Percentiles rank a stretch among this genome's conserved stretches.
phyloP scores from a whole-genome alignment of 805 yeast species.

The Wickerhamomyces mucosus region DNA sequence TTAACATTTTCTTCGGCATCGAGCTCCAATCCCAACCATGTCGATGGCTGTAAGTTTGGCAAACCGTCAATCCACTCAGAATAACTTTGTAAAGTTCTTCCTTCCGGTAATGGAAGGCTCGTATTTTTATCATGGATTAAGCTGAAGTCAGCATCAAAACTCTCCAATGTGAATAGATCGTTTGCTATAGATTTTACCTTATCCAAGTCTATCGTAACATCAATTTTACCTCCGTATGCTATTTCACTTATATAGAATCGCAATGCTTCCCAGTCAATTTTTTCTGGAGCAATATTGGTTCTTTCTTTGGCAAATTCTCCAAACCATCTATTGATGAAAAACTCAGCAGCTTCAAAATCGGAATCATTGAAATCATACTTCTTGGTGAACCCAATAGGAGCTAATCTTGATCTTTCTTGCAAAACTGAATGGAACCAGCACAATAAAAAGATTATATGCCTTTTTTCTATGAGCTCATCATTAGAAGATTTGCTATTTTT shows the following conservation, averaged over 20 bases:
- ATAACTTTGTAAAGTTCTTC: slow-evolving; percentile 25
- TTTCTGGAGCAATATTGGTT: slow-evolving; percentile 33
- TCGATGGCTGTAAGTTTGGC: slow-evolving; percentile 43
- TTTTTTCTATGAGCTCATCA: slow-evolving; percentile 29
- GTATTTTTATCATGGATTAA: slow-evolving; percentile 24
- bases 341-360: slow-evolving; percentile 48
- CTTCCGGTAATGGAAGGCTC: slow-evolving; percentile 36
- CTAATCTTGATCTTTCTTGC: slow-evolving; percentile 46
- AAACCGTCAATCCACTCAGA: slow-evolving; percentile 40
- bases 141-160: slow-evolving; percentile 35
- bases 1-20: slow-evolving; percentile 30
- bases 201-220: slow-evolving; percentile 29
- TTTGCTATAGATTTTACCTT: slow-evolving; percentile 27
- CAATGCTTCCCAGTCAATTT: slow-evolving; percentile 47
- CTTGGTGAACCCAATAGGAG: slow-evolving; percentile 54
- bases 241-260: slow-evolving; percentile 40
- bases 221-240: slow-evolving; percentile 59
- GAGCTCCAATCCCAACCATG: slow-evolving; percentile 43
- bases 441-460: slow-evolving; percentile 41
- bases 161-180: slow-evolving; percentile 27
- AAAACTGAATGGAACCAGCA: slow-evolving; percentile 67
- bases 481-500: background rate
- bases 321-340: slow-evolving; percentile 35
- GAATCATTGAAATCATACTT: slow-evolving; percentile 62
- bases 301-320: slow-evolving; percentile 15